Evolutionary conservation across 768 basidiomycete species (phyloP), one percentile per base, ranked within the genome.

Genomic region (Zangia roseola): DNA sequence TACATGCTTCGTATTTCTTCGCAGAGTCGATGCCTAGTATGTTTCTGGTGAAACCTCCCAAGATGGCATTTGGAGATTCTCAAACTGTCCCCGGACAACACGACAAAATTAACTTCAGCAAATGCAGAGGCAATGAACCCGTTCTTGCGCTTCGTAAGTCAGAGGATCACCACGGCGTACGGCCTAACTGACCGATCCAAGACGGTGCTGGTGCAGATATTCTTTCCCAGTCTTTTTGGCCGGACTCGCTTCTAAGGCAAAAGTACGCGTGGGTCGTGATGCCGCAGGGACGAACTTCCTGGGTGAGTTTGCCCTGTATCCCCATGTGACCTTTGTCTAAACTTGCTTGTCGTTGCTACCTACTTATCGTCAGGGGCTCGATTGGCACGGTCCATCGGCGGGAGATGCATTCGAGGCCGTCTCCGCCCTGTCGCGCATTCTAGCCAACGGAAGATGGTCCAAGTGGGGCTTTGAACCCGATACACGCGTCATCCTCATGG

Each of bases 151-250:
- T 92, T 49, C 84, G 88, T 88, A 54, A 55, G 79, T 75, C 1
- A 12, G 6, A 28, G 0, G 9, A 21, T 52, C 35, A 4, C 26
- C 44, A 23, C 5, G 36, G 20, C 41, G 21, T 36, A 47, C 50
- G 10, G 9, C 52, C n/a, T 25, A 25, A 45, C 31, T 51, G 19
- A 52, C 13, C 17, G n/a, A 34, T 35, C 35, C 26, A 53, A 91
- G 89, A 95, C 64, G 94, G 94, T 3, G 92, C 94, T 1, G 93
- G 93, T 2, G 89, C 90, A 5, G 85, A 93, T 51, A 76, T 90
- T 8, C 50, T 82, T 33, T 51, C 57, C 6, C 62, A 71, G 23
- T 55, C 74, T 0, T 82, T 85, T 50, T 93, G 88, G 88, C 62
- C 70, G 0, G 74, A 82, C 14, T 76, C 86, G 1, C 66, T 94